A percentile compares a stretch with the other conserved stretches of the same genome.
Conservation (phyloP, 2,329 filamentous ascomycete species). For the Shiraia sp. region DNA sequence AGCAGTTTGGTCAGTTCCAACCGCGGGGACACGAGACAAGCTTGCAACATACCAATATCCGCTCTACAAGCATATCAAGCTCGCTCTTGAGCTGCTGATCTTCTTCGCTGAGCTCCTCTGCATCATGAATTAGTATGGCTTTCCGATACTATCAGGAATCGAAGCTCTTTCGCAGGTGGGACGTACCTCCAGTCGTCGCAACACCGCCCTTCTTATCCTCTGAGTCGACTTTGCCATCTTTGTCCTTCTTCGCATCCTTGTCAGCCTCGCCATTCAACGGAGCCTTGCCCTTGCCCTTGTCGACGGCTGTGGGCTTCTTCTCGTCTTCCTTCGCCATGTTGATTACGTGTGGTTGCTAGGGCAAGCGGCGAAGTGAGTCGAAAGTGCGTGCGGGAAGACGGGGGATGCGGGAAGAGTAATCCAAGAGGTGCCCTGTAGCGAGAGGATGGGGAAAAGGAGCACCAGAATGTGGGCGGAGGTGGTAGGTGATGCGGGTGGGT, state of each 20-base stretch:
- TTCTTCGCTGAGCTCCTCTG: constrained; percentile 94
- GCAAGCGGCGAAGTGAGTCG: constrained; percentile 38
- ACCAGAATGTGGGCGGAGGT: constrained; percentile 3
- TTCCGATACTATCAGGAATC: constrained; percentile 3
- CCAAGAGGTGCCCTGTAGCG: constrained; percentile 1
- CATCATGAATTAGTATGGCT: constrained; percentile 42
- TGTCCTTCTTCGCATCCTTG: constrained; percentile 61
- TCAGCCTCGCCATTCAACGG: constrained; percentile 65
- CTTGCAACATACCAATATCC: constrained; percentile 70
- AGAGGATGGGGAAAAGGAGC: constrained; percentile 12
- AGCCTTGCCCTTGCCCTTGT: constrained; percentile 97
- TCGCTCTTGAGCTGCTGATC: constrained; percentile 98
- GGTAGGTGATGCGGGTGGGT: constrained; percentile 16
- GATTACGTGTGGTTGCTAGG: constrained; percentile 42
- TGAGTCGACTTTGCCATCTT: constrained; percentile 67
- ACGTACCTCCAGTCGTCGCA: constrained; percentile 59
- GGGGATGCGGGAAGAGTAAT: constrained; percentile 9
- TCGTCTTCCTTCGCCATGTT: constrained; percentile 93
- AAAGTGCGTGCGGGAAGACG: constrained; percentile 13
- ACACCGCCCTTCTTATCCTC: constrained; percentile 81
- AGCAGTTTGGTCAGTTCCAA: constrained; percentile 30
- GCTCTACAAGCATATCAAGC: constrained; percentile 96
- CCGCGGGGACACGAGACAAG: constrained; percentile 11
- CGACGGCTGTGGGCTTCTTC: constrained; percentile 75
- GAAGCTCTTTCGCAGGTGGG: constrained; percentile 20